Evolutionary conservation across 2,329 filamentous ascomycete genomes (phyloP).

Genomic region (Balansia obtecta): DNA sequence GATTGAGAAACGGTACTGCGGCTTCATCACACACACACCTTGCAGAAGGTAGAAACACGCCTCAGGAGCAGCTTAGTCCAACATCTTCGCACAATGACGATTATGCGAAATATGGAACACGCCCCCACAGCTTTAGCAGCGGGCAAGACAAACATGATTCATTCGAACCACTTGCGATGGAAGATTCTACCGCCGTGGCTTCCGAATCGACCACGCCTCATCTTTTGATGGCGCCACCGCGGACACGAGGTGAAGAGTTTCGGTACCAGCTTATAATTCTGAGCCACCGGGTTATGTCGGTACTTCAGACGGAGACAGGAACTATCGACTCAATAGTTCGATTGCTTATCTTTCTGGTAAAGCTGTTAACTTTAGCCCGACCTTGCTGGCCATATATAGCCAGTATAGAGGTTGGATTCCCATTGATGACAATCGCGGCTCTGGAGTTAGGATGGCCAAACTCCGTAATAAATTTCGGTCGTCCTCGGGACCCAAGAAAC

Average conservation of each 20-base stretch:
- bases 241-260: conserved; percentile 20
- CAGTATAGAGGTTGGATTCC: conserved; percentile 51
- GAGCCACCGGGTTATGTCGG: conserved; percentile 18
- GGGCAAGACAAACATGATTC: background rate
- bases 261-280: conserved; percentile 22
- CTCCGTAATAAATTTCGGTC: conserved; percentile 4
- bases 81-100: conserved; percentile 4
- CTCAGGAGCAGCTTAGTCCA: conserved; percentile 11
- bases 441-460: conserved; percentile 44
- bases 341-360: conserved; percentile 52
- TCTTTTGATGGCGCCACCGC: conserved; percentile 38
- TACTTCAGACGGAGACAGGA: conserved; percentile 17
- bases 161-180: background rate
- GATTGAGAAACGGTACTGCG: background rate
- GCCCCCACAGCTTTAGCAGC: background rate
- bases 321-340: conserved; percentile 29
- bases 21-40: conserved; percentile 3
- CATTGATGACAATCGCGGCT: conserved; percentile 55
- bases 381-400: conserved; percentile 62
- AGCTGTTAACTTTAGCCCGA: conserved; percentile 50
- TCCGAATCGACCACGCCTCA: conserved; percentile 4
- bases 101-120: too few species aligned
- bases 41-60: conserved; percentile 12
- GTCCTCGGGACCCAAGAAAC: background rate
- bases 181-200: background rate